These are phyloP conservation scores for Geranomyces michiganensis DNA, from an alignment of 192 early-diverging fungal species.

Conservation along the genomic window DNA sequence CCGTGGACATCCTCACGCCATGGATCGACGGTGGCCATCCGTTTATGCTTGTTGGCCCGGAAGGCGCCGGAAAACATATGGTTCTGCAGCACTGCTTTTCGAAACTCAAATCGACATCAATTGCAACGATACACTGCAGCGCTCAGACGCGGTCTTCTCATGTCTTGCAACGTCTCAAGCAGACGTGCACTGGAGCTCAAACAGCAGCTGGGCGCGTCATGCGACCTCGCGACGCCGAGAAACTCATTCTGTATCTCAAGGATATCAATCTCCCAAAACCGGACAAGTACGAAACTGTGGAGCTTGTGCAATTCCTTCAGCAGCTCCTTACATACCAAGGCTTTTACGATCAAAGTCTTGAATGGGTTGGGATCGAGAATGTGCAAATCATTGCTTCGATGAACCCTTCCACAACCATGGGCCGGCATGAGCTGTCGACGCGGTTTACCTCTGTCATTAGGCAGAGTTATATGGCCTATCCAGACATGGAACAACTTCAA, in stretches of 20 bases:
- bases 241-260: constrained; percentile 61
- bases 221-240: constrained; percentile 57
- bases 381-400: constrained; percentile 63
- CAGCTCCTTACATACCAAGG: constrained; percentile 62
- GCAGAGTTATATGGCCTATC: constrained; percentile 48
- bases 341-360: constrained; percentile 55
- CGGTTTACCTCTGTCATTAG: constrained; percentile 58
- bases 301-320: constrained; percentile 61
- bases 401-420: constrained; percentile 56
- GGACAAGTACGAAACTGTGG: constrained; percentile 64
- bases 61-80: constrained; percentile 61
- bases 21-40: constrained; percentile 56
- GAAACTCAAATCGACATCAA: constrained; percentile 38
- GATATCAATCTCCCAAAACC: constrained; percentile 64
- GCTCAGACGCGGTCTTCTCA: constrained; percentile 59
- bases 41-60: constrained; percentile 56
- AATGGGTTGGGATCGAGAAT: constrained; percentile 63
- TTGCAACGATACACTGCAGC: constrained; percentile 61
- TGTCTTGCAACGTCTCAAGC: constrained; percentile 53
- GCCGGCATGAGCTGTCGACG: constrained; percentile 53
- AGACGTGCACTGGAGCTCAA: constrained; percentile 49
- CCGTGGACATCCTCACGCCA: constrained; percentile 53
- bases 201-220: constrained; percentile 53
- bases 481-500: constrained; percentile 53
- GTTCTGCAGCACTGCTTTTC: constrained; percentile 56